These are phyloP conservation scores for Heterobasidion annosum DNA, from an alignment of 1,284 basidiomycete species.

Conservation along the genomic window DNA sequence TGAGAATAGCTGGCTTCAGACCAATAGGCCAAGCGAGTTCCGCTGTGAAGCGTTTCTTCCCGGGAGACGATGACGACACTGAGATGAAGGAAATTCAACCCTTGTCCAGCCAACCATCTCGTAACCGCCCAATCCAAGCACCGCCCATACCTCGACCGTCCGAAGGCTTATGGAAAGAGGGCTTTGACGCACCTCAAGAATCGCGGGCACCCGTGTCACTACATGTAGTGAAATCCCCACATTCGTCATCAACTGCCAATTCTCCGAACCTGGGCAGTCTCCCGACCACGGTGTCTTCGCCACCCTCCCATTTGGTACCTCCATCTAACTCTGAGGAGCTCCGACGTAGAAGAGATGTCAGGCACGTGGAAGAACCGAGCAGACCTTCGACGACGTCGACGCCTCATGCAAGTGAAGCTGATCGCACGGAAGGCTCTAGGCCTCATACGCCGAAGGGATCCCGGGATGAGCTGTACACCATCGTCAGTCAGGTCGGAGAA, in stretches of 20 bases:
- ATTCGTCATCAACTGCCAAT: neutral
- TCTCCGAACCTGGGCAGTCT: neutral
- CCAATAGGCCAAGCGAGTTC: conserved; percentile 51
- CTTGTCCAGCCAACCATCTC: neutral
- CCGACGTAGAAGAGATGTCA: neutral
- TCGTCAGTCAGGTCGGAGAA: conserved; percentile 93
- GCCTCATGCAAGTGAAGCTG: neutral
- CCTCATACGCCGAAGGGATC: conserved; percentile 10
- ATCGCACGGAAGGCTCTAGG: neutral
- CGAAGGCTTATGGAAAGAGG: neutral
- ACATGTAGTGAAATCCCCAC: neutral
- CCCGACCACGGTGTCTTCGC: neutral
- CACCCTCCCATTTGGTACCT: neutral
- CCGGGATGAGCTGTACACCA: conserved; percentile 69
- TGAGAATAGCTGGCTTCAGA: conserved; percentile 48
- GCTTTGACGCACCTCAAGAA: neutral
- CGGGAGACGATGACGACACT: conserved; percentile 49
- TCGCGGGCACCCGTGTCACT: neutral
- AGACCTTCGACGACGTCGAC: neutral
- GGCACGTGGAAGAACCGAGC: neutral
- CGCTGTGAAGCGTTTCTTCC: conserved; percentile 64
- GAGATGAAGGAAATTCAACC: neutral
- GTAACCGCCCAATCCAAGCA: neutral
- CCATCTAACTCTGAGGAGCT: neutral
- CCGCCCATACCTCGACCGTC: neutral